Evolutionary conservation across 495 filamentous ascomycete genomes (phyloP), one percentile per base, ranked within the genome.

Genomic region (Pyrenula aspistea): DNA sequence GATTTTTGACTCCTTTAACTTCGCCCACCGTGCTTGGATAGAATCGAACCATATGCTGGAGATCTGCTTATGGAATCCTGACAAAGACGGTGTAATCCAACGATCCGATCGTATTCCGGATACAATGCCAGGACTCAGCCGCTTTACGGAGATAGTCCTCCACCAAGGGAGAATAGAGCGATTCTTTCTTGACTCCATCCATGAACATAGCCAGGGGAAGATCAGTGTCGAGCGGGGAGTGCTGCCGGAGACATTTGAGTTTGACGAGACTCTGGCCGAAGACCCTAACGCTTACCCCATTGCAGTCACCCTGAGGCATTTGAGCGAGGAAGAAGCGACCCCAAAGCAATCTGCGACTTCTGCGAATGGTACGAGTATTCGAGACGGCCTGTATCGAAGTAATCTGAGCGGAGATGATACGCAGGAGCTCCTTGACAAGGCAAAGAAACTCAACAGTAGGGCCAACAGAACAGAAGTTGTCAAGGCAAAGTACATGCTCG

Each of bases 1-100:
- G 63, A 77, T 86, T 12, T 80, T 87, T 22, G 84, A 88, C 55
- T 81, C 78, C 56, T 81, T 87, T 60, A 83, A 81, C 3, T 78
- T 87, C 55, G 77, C 70, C 2, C 78, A 86, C 56, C 72, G 77
- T 15, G 77, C 76, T 4, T 77, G 74, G 71, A 79, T 83, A 48
- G 84, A 87, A 58, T 71, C 74, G 10, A 77, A 81, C 62, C 73
- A 80, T 56, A 74, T 80, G 68, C 57, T 68, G 4, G 66, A 71
- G 48, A 64, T 66, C 15, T 66, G 66, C 51, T 62, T 72, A 22
- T 76, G 73, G 73, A 73, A 75, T 48, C 73, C 73, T 0, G 79
- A 77, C 21, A 23, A 62, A 1, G 66, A 80, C 22, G 79, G 81
- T 15, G 64, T 73, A 0, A 74, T 80, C 67, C 66, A 78, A 66